Conservation (phyloP, 768 basidiomycete species). For the Xerocomellus amylosporus region DNA sequence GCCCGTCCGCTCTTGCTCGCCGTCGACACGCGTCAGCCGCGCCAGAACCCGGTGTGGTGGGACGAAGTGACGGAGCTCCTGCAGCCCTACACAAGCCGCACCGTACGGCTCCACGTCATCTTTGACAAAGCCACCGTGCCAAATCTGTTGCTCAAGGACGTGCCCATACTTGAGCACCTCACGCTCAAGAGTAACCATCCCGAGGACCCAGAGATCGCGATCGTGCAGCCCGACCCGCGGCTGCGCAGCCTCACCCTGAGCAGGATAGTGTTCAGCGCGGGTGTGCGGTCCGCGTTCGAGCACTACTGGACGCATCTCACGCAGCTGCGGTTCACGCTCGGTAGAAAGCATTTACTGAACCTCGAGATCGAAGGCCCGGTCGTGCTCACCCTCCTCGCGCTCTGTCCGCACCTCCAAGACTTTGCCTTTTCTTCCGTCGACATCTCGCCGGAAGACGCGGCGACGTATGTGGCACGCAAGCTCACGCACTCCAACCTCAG, state of each 20-base stretch:
- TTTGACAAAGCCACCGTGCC: constrained; percentile 11
- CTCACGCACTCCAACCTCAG: constrained; percentile 8
- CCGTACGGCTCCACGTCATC: constrained; percentile 8
- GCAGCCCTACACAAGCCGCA: constrained; percentile 18
- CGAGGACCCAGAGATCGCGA: no score
- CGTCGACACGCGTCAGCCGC: constrained; percentile 11
- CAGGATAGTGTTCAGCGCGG: no score
- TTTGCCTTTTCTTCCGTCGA: constrained; percentile 8
- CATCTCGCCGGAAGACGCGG: neutral
- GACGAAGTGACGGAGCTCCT: constrained; percentile 23
- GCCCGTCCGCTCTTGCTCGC: constrained; percentile 22
- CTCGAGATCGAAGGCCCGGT: neutral
- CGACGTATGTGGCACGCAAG: neutral
- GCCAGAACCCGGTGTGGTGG: constrained; percentile 19
- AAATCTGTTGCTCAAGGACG: constrained; percentile 15
- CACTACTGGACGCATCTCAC: no score
- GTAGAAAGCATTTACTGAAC: no score
- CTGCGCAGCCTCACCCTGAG: no score
- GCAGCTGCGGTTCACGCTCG: no score
- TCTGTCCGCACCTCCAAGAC: constrained; percentile 20
- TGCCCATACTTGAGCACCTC: constrained; percentile 19
- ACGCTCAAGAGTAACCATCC: neutral
- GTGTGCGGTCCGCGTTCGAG: no score
- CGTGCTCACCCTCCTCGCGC: constrained; percentile 14
- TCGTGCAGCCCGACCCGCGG: no score